Conservation (phyloP, 495 filamentous ascomycete genomes). For the Xylaria intraflava region DNA sequence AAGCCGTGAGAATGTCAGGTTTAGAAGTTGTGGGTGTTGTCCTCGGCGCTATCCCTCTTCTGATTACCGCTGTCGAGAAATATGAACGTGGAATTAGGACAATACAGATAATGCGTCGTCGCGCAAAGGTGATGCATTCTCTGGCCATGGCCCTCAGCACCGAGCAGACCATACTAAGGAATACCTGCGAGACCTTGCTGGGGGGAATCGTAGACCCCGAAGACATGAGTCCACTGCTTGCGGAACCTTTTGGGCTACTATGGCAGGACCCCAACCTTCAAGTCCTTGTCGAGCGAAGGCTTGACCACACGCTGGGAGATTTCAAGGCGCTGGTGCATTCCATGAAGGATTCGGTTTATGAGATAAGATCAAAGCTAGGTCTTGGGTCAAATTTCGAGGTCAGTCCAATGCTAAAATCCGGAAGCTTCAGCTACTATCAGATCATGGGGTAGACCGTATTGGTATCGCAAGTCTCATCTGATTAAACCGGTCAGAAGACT, state of each 20-base stretch:
- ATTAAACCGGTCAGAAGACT: neutral
- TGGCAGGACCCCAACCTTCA: constrained; percentile 4
- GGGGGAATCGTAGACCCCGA: constrained; percentile 17
- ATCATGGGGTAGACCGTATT: neutral
- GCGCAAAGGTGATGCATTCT: constrained; percentile 22
- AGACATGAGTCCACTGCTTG: constrained; percentile 22
- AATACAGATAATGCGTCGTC: constrained; percentile 14
- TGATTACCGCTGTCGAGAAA: constrained; percentile 33
- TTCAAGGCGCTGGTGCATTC: constrained; percentile 14
- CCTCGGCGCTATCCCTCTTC: constrained; percentile 35
- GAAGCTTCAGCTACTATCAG: neutral
- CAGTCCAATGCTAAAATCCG: neutral
- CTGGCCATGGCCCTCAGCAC: constrained; percentile 27
- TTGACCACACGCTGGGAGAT: constrained; percentile 5
- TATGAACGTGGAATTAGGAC: constrained; percentile 28
- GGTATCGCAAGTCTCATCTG: neutral
- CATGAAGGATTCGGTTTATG: constrained; percentile 15
- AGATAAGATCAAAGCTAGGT: constrained; percentile 17
- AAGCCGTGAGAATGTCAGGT: constrained; percentile 29
- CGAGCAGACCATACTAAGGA: constrained; percentile 28
- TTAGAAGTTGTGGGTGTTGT: constrained; percentile 39
- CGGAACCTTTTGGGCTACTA: constrained; percentile 16
- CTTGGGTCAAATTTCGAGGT: constrained; percentile 7
- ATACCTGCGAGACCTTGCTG: constrained; percentile 29
- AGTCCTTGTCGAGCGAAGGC: constrained; percentile 1